Evolutionary conservation across 805 yeast species (phyloP), one percentile per base, ranked within the genome.

Genomic region (Yarrowia sp.): DNA sequence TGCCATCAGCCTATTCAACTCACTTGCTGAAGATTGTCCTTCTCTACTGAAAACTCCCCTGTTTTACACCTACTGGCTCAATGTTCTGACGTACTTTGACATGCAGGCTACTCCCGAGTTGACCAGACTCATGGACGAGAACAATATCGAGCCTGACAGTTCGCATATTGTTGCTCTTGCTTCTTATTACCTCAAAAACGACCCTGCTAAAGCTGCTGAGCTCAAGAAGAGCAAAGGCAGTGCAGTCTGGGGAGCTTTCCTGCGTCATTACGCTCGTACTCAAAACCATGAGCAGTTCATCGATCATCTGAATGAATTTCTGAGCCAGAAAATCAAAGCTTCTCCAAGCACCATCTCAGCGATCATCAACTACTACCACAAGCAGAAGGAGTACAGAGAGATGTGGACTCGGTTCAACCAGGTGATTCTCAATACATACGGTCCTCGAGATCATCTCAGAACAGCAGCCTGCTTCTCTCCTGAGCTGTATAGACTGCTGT

Each of bases 211-310:
- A 17, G 64, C 64, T 1, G 31, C 4, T 7, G 18, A 13, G 4
- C 43, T 58, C 1, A 9, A 43, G 51, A 35, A 58, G 8, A 14
- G 14, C 11, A 42, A 58, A 2, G 14, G 10, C 2, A 18, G 33
- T 14, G 64, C 51, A 1, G 8, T 58, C 5, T 58, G 64, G 64
- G 64, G 51, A 15, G 33, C 32, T n/a, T 58, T 58, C n/a, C 51
- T 58, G 4, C 41, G 64, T 5, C 51, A 43, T 18, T 43, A 43
- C 15, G 64, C 43, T 13, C 64, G 64, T 14, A 10, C 50, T 4
- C 64, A 58, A 35, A 28, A 58, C 6, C 31, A 44, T 8, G 64
- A 33, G 18, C 6, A 33, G 35, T 58, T 58, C 35, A 13, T 4
- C n/a, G 8, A 32, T 4, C 11, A 22, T 7, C 18, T 58, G 17